These are phyloP conservation scores for Umbelopsis sp. DNA, from an alignment of 192 early-diverging fungal genomes.

Conservation along the genomic window DNA sequence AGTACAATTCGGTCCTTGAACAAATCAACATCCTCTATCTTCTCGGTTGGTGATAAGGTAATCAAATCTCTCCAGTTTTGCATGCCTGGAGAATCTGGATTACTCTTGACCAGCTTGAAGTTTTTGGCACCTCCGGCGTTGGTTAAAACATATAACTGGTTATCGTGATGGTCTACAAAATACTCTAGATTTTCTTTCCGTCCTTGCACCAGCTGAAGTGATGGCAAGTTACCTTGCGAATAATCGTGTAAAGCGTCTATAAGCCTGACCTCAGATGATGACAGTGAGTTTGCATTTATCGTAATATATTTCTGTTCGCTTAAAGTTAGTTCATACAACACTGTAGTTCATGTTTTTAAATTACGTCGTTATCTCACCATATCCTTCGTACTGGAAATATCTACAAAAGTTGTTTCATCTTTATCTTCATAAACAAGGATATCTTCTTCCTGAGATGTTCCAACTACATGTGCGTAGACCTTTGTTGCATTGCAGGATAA, in stretches of 20 bases:
- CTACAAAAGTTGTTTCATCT: constrained; percentile 70
- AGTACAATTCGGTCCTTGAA: constrained; percentile 58
- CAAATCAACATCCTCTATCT: constrained; percentile 78
- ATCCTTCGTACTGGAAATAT: constrained; percentile 77
- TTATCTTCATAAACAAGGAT: constrained; percentile 63
- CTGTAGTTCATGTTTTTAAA: neutral
- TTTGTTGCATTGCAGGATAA: constrained; percentile 18
- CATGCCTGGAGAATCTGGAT: constrained; percentile 36
- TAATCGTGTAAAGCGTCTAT: constrained; percentile 54
- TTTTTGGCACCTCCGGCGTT: constrained; percentile 54
- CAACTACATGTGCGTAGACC: constrained; percentile 56
- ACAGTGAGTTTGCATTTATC: constrained; percentile 71
- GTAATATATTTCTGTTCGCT: constrained; percentile 51
- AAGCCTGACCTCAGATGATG: constrained; percentile 67
- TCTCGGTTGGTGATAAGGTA: constrained; percentile 56
- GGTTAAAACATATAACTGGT: constrained; percentile 55
- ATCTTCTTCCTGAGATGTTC: constrained; percentile 50
- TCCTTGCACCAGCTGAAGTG: constrained; percentile 51
- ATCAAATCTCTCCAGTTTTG: constrained; percentile 63
- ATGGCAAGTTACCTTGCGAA: constrained; percentile 29
- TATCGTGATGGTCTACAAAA: constrained; percentile 74
- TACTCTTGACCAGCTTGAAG: constrained; percentile 62
- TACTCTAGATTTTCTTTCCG: constrained; percentile 65
- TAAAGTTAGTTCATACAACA: neutral
- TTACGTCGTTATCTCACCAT: constrained; percentile 27